Evolutionary conservation across 179 eudicot species (phyloP), one percentile per base, ranked within the genome.

Genomic region (Beta macrorhiza): DNA sequence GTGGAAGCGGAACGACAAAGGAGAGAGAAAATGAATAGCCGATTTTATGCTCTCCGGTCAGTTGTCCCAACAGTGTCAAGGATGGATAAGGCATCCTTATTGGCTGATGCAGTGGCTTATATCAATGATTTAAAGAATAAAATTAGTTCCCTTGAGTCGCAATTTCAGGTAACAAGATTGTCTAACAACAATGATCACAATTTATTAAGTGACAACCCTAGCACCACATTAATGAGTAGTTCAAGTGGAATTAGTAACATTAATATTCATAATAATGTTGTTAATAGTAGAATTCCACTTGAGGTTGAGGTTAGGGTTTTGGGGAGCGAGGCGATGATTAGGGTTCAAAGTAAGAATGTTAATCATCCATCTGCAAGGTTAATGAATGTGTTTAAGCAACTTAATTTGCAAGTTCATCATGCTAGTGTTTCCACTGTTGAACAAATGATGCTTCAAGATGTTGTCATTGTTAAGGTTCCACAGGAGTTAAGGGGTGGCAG

Each of bases 1-100:
- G 98, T 95, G 76, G 97, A 93, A 77, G 98, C 98, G 7, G 98
- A 95, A 89, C 77, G 98, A 67, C 93, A 92, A 79, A 82, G 98
- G 77, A 86, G 98, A 68, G 98, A 95, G 86, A 95, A 89, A 90
- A 92, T 95, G 79, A 93, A 95, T 83, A 89, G 84, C 70, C 85
- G 95, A 22, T 95, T 95, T 83, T 95, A 92, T 77, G 98, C 95
- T 0, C 93, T 95, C 25, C 88, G 98, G 2, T 83, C 98, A 0
- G 98, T 88, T 44, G 97, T 95, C 49, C 98, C 98, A 2, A 90
- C 85, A 20, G 98, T 95, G 45, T 88, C 95, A 1, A 88, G 89
- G 81, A 93, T 95, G 98, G 97, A 95, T 81, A 95, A 95, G 86
- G 98, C 98, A 0, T 93, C 98, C 10, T 63, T 95, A 57, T 85